Evolutionary conservation across 148 eudicot species (phyloP).

Genomic region (Agrostemma githago): DNA sequence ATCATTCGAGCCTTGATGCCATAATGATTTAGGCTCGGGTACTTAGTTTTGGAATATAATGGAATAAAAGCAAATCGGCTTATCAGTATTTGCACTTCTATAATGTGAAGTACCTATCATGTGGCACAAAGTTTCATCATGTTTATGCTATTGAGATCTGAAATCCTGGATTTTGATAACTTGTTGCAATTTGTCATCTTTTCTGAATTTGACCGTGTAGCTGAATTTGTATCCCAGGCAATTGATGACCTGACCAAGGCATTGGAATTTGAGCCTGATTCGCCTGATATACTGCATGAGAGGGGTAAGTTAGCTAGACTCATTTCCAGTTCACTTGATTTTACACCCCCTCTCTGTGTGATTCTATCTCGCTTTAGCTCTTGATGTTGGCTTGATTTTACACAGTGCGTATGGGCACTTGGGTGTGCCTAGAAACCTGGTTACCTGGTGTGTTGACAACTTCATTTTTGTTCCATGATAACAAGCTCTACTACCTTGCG

Average conservation of each 20-base stretch:
- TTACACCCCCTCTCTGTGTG: background rate
- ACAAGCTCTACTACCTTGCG: background rate
- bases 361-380: background rate
- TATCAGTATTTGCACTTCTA: background rate
- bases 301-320: constrained; percentile 55
- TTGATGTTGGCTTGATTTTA: background rate
- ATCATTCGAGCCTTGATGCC: no score
- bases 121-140: no score
- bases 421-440: background rate
- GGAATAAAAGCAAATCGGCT: background rate
- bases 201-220: constrained; percentile 5
- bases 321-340: background rate
- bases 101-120: background rate
- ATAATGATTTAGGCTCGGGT: no score
- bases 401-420: background rate
- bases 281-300: constrained; percentile 87
- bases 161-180: background rate
- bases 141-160: background rate
- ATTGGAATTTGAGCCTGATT: constrained; percentile 80
- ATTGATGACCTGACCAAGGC: constrained; percentile 90
- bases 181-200: background rate
- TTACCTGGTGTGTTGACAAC: background rate
- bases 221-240: constrained; percentile 46
- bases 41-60: background rate
- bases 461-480: background rate